A percentile compares a stretch with the other conserved stretches of the same genome.
phyloP scores from a whole-genome alignment of 169 alveolate genomes.

The Plasmodium gonderi region DNA sequence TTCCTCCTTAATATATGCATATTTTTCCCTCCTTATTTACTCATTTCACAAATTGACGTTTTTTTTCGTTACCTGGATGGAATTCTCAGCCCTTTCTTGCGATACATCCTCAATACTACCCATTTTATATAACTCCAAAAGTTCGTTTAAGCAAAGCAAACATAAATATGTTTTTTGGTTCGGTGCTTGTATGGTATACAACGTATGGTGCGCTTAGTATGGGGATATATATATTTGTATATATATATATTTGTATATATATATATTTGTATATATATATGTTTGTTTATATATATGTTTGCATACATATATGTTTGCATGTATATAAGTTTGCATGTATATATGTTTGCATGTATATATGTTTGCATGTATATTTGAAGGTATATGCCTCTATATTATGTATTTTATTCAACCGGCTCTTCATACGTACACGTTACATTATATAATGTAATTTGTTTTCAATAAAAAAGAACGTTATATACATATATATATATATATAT shows the following conservation, averaged over 20 bases:
- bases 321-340: background rate
- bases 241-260: background rate
- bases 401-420: too few species aligned
- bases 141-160: background rate
- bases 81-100: conserved; percentile 74
- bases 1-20: background rate
- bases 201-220: background rate
- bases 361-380: background rate
- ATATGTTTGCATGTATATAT: background rate
- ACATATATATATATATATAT: background rate
- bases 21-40: background rate
- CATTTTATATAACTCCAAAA: conserved; percentile 10
- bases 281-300: background rate
- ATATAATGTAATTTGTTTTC: too few species aligned
- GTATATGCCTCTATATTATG: background rate
- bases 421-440: too few species aligned
- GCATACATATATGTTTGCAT: background rate
- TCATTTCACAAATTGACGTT: background rate
- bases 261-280: background rate
- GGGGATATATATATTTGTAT: background rate
- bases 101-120: conserved; percentile 65
- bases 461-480: too few species aligned
- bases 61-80: conserved; percentile 48
- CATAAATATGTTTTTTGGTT: background rate
- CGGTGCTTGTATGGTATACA: background rate